Conservation (phyloP, 768 basidiomycete species). For the Hygrocybe punicea region DNA sequence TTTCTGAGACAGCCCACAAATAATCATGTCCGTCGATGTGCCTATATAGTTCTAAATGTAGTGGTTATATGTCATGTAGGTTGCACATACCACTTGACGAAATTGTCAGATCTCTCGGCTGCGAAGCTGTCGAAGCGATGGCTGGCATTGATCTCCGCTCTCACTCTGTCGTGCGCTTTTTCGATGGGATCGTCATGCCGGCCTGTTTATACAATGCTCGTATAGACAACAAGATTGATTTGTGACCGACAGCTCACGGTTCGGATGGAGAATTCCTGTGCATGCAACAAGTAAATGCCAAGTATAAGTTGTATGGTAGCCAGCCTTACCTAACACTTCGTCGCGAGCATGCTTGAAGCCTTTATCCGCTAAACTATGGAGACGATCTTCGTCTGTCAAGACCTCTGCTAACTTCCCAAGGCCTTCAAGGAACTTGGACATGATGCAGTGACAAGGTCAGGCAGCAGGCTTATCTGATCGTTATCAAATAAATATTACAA, state of each 20-base stretch:
- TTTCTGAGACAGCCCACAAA: slow-evolving; percentile 90
- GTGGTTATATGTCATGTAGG: neutral
- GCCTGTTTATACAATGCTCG: slow-evolving; percentile 27
- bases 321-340: slow-evolving; percentile 4
- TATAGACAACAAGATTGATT: neutral
- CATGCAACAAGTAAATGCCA: slow-evolving; percentile 6
- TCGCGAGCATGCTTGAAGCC: neutral
- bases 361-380: neutral
- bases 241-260: slow-evolving; percentile 36
- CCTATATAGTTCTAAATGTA: slow-evolving; percentile 34
- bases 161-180: slow-evolving; percentile 62
- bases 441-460: neutral
- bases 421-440: neutral
- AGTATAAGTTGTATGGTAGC: neutral
- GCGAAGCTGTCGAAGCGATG: slow-evolving; percentile 92
- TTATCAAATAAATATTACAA: too few species aligned
- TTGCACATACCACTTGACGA: slow-evolving; percentile 69
- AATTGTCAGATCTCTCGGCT: slow-evolving; percentile 59
- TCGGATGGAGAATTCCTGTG: slow-evolving; percentile 44
- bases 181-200: slow-evolving; percentile 79
- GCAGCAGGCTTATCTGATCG: too few species aligned
- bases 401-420: neutral
- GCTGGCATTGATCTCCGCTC: slow-evolving; percentile 66
- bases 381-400: neutral
- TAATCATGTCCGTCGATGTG: slow-evolving; percentile 96